Evolutionary conservation across 805 yeast species (phyloP).

Genomic region (Saturnispora gosingensis): DNA sequence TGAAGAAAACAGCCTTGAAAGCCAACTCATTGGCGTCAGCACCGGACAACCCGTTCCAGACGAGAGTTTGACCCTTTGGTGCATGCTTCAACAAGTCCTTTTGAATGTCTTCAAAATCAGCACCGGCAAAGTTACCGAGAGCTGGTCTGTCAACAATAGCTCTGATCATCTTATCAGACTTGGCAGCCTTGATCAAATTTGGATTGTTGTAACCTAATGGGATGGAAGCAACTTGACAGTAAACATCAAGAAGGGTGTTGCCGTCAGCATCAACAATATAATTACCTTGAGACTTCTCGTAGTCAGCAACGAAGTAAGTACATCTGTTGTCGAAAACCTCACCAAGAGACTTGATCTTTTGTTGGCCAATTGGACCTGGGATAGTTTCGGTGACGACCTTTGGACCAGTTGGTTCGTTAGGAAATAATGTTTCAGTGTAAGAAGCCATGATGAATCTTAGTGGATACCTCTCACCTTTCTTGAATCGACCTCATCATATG

Average conservation of each 20-base stretch:
- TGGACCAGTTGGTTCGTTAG: slow-evolving; percentile 73
- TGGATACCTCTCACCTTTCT: background rate
- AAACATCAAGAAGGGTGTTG: slow-evolving; percentile 61
- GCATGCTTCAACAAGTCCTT: slow-evolving; percentile 63
- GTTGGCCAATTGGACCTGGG: slow-evolving; percentile 70
- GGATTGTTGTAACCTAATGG: slow-evolving; percentile 85
- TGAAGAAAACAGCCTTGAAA: slow-evolving; percentile 80
- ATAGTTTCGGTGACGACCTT: slow-evolving; percentile 43
- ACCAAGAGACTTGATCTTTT: slow-evolving; percentile 43
- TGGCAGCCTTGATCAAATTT: slow-evolving; percentile 56
- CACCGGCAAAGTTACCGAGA: slow-evolving; percentile 70
- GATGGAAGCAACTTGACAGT: slow-evolving; percentile 79
- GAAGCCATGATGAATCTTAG: slow-evolving; percentile 22
- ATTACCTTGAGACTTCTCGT: slow-evolving; percentile 67
- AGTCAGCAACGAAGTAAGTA: slow-evolving; percentile 68
- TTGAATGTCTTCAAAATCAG: slow-evolving; percentile 40
- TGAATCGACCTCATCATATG: background rate
- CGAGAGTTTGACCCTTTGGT: slow-evolving; percentile 64
- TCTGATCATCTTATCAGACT: slow-evolving; percentile 57
- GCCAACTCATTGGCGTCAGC: slow-evolving; percentile 88
- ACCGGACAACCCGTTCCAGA: slow-evolving; percentile 78
- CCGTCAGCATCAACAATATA: slow-evolving; percentile 78
- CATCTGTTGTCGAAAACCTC: slow-evolving; percentile 64
- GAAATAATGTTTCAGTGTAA: slow-evolving; percentile 52
- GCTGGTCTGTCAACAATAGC: slow-evolving; percentile 82